These are phyloP conservation scores for Pontederia paniculata DNA, from an alignment of 176 grass and related monocot species.

Conservation along the genomic window DNA sequence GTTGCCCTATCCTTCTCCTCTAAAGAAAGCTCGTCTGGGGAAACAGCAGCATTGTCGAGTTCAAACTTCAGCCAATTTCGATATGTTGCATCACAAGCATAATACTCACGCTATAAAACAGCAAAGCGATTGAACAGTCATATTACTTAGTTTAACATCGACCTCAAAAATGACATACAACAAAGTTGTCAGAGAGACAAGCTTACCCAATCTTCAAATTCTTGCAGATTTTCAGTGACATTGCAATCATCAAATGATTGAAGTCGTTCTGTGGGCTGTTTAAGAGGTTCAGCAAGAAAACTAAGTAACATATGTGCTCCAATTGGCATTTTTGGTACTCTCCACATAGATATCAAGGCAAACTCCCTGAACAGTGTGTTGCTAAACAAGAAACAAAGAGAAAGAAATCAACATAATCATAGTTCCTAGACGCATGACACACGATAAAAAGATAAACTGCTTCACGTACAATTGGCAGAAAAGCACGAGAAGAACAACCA, in stretches of 20 bases:
- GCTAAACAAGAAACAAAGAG: constrained; percentile 40
- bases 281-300: constrained; percentile 84
- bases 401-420: constrained; percentile 20
- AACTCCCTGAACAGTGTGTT: constrained; percentile 93
- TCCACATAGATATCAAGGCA: constrained; percentile 89
- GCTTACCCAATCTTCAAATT: constrained; percentile 97
- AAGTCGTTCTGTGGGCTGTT: constrained; percentile 68
- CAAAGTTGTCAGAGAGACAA: constrained; percentile 8
- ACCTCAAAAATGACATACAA: constrained; percentile 2
- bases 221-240: constrained; percentile 64
- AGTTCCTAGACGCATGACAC: neutral
- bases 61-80: constrained; percentile 89
- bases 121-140: constrained; percentile 19
- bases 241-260: constrained; percentile 47
- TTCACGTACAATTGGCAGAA: neutral
- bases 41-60: constrained; percentile 53
- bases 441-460: neutral
- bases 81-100: constrained; percentile 91
- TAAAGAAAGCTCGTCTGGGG: constrained; percentile 69
- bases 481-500: neutral
- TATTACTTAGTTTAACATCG: constrained; percentile 6
- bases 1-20: constrained; percentile 73
- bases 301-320: constrained; percentile 89
- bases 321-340: constrained; percentile 72
- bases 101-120: constrained; percentile 72